A percentile compares a stretch with the other conserved stretches of the same genome.
Conservation (phyloP, 805 yeast genomes). For the Candida awuae region DNA sequence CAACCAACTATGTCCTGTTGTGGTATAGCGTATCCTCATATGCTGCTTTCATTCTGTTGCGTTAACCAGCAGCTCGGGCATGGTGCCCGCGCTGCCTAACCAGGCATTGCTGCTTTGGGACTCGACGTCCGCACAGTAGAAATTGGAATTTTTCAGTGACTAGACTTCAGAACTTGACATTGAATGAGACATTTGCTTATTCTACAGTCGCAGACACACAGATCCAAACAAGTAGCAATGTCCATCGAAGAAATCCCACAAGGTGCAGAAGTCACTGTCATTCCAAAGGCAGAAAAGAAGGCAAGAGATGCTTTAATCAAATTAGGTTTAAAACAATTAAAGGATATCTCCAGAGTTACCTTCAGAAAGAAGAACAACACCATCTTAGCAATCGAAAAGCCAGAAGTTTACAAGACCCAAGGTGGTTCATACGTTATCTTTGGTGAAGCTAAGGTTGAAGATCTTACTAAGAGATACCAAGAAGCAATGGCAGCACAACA, state of each 20-base stretch:
- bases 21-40: too few relatives aligned
- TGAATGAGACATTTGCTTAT: too few relatives aligned
- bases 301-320: conserved; percentile 86
- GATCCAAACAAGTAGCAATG: conserved; percentile 16
- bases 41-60: too few relatives aligned
- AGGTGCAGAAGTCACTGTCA: conserved; percentile 74
- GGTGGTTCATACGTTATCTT: conserved; percentile 94
- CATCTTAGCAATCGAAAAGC: conserved; percentile 83
- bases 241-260: conserved; percentile 49
- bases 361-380: conserved; percentile 89
- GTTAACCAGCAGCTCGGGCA: too few relatives aligned
- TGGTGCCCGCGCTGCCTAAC: too few relatives aligned
- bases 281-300: conserved; percentile 89
- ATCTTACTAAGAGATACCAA: conserved; percentile 79
- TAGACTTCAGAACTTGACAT: too few relatives aligned
- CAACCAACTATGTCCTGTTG: too few relatives aligned
- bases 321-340: conserved; percentile 81
- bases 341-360: conserved; percentile 91
- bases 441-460: conserved; percentile 97
- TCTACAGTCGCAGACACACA: too few relatives aligned
- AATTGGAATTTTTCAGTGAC: too few relatives aligned
- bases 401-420: conserved; percentile 90
- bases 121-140: too few relatives aligned
- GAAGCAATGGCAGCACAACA: conserved; percentile 76
- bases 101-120: conserved; percentile 1